Percentiles rank a stretch among this genome's conserved stretches.
Evolutionary conservation across 2,329 filamentous ascomycete species (phyloP).

Genomic region (Fusarium sp.): DNA sequence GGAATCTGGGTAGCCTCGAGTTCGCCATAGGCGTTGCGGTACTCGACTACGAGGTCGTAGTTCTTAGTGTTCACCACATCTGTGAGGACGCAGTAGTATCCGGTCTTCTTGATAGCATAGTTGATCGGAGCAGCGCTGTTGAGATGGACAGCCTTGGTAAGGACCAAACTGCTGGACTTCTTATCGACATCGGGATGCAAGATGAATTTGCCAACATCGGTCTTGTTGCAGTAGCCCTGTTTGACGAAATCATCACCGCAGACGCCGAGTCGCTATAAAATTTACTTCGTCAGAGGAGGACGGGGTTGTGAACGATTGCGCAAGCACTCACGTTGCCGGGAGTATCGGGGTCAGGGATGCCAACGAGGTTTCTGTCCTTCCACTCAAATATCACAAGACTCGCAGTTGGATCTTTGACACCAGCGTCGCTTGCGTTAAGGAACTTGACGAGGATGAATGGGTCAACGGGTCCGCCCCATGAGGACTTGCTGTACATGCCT

Average conservation of each 20-base stretch:
- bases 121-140: conserved; percentile 80
- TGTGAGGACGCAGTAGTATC: conserved; percentile 94
- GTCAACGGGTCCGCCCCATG: conserved; percentile 89
- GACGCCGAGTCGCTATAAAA: conserved; percentile 64
- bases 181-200: conserved; percentile 81
- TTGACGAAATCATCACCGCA: conserved; percentile 81
- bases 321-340: conserved; percentile 63
- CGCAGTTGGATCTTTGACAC: conserved; percentile 76
- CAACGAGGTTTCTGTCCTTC: conserved; percentile 85
- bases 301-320: conserved; percentile 2
- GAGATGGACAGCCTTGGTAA: conserved; percentile 85
- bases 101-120: conserved; percentile 89
- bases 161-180: conserved; percentile 76
- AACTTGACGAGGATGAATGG: conserved; percentile 92
- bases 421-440: conserved; percentile 68
- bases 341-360: conserved; percentile 70
- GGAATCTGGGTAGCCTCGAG: conserved; percentile 95
- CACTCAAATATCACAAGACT: conserved; percentile 95
- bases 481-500: conserved; percentile 93
- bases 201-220: conserved; percentile 88
- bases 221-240: conserved; percentile 77
- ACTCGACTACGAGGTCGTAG: conserved; percentile 87
- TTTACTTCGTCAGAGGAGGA: conserved; percentile 24
- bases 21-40: conserved; percentile 96
- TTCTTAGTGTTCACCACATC: conserved; percentile 75